Evolutionary conservation across 2,329 filamentous ascomycete genomes (phyloP).

Genomic region (Pestalotiopsis fici): DNA sequence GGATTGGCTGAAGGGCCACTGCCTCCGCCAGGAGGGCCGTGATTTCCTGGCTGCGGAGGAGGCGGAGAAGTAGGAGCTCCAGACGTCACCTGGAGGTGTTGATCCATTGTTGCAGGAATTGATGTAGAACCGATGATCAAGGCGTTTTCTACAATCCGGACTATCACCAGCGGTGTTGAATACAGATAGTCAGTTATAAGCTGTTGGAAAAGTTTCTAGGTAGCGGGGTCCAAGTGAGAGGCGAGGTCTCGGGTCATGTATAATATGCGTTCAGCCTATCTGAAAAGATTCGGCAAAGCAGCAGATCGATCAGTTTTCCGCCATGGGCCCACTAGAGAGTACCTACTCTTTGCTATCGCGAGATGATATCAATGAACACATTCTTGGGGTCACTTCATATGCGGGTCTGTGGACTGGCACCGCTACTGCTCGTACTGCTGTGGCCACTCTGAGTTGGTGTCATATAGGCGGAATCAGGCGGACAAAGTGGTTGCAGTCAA

Average conservation of each 20-base stretch:
- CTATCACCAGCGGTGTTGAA: too few species aligned
- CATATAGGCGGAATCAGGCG: neutral
- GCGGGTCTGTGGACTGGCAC: neutral
- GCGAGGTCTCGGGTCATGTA: neutral
- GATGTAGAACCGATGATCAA: neutral
- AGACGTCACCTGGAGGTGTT: neutral
- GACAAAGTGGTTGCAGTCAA: neutral
- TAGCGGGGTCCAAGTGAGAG: neutral
- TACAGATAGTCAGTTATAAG: too few species aligned
- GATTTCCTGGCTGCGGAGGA: neutral
- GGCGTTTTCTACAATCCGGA: neutral
- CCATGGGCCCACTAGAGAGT: too few species aligned
- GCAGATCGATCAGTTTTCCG: neutral
- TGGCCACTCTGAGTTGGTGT: neutral
- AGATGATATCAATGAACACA: neutral
- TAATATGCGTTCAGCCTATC: neutral
- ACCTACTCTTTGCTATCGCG: neutral
- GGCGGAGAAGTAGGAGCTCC: neutral
- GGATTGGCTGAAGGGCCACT: neutral
- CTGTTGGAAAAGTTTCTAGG: neutral
- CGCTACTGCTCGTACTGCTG: neutral
- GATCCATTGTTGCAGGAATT: neutral
- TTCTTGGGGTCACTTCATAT: neutral
- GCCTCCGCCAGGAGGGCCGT: neutral
- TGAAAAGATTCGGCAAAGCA: neutral